These are phyloP conservation scores for Diaporthe sp. DNA, from an alignment of 2,329 filamentous ascomycete species.

Conservation along the genomic window DNA sequence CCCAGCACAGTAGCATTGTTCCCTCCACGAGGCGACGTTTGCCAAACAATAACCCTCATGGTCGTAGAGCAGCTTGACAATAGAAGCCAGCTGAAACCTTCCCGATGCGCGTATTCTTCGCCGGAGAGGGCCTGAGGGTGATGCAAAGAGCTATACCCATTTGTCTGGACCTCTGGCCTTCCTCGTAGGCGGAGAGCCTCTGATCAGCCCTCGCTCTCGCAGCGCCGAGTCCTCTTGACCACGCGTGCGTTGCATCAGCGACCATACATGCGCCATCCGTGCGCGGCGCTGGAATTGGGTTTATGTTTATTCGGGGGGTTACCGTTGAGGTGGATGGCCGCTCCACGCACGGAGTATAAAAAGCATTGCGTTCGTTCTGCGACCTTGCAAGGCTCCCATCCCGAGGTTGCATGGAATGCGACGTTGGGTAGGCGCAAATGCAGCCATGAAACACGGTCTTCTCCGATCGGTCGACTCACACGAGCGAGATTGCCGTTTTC, in stretches of 20 bases:
- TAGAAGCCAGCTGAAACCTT: neutral
- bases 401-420: conserved; percentile 15
- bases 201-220: neutral
- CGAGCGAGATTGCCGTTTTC: conserved; percentile 13
- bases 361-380: neutral
- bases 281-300: conserved; percentile 3
- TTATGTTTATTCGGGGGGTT: neutral
- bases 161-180: neutral
- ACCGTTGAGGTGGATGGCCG: conserved; percentile 4
- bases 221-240: neutral
- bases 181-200: neutral
- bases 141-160: neutral
- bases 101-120: neutral
- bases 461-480: conserved; percentile 1
- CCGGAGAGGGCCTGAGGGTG: neutral
- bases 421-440: conserved; percentile 8
- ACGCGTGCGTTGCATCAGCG: neutral
- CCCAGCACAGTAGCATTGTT: neutral
- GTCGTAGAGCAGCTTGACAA: conserved; percentile 21
- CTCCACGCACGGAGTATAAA: neutral
- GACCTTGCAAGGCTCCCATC: conserved; percentile 16
- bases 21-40: neutral
- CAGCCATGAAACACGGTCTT: conserved; percentile 28
- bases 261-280: neutral
- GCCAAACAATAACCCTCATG: neutral